These are phyloP conservation scores for Isoetes taiwanensis DNA, from an alignment of 75 land plant species.

Conservation along the genomic window DNA sequence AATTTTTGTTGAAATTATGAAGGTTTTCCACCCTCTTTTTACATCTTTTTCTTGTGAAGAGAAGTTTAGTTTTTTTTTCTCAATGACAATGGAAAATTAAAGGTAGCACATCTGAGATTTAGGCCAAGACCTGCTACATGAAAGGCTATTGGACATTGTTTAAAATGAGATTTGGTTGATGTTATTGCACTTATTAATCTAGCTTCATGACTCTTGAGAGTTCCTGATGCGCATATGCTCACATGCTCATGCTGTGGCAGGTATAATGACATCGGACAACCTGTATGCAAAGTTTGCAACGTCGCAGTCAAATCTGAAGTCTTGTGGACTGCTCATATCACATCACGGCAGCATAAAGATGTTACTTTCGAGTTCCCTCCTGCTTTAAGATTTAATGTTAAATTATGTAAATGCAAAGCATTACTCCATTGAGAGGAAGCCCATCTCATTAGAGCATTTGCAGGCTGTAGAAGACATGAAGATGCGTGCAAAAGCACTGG, in stretches of 20 bases:
- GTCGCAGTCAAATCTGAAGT: constrained; percentile 59
- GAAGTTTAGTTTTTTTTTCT: too few species aligned
- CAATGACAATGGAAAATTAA: too few species aligned
- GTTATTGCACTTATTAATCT: too few species aligned
- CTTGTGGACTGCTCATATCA: constrained; percentile 65
- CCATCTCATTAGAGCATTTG: constrained; percentile 4
- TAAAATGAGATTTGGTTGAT: too few species aligned
- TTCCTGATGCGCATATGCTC: too few species aligned
- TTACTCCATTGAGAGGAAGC: constrained; percentile 4
- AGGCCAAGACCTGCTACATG: too few species aligned
- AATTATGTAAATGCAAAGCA: background rate
- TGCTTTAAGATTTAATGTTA: background rate
- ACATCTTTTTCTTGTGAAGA: too few species aligned
- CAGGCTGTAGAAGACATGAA: constrained; percentile 51
- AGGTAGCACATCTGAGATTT: too few species aligned
- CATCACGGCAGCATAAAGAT: constrained; percentile 63
- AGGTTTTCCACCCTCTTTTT: too few species aligned
- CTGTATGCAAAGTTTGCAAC: constrained; percentile 71
- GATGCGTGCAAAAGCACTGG: constrained; percentile 27
- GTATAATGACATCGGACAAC: constrained; percentile 67
- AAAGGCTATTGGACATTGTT: too few species aligned
- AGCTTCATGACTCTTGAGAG: too few species aligned
- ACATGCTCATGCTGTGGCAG: constrained; percentile 26
- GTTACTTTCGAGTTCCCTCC: constrained; percentile 17
- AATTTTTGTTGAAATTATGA: too few species aligned